A percentile compares a stretch with the other conserved stretches of the same genome.
phyloP scores from a whole-genome alignment of 768 basidiomycete genomes.

The Tylopilus vinaceipallidus region DNA sequence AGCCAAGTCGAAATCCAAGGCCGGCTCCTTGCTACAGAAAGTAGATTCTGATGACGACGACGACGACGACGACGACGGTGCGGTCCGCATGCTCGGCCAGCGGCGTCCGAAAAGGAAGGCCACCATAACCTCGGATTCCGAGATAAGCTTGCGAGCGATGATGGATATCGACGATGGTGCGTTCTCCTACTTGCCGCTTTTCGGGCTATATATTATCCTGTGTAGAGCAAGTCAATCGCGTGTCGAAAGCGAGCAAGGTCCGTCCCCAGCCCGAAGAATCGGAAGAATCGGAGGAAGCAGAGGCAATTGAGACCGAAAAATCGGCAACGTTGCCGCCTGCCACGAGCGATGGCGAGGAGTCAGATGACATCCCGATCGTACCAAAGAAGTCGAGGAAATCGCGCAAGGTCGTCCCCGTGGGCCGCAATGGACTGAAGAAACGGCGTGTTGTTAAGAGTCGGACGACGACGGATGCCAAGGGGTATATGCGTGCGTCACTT shows the following conservation, averaged over 20 bases:
- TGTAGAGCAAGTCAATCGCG: slow-evolving; percentile 27
- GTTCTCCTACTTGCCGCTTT: slow-evolving; percentile 23
- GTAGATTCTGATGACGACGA: slow-evolving; percentile 45
- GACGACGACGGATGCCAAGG: slow-evolving; percentile 56
- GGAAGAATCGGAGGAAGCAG: slow-evolving; percentile 25
- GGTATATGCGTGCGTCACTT: slow-evolving; percentile 61
- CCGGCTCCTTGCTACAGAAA: slow-evolving; percentile 37
- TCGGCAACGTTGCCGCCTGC: slow-evolving; percentile 28
- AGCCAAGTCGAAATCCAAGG: slow-evolving; percentile 8
- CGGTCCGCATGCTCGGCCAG: slow-evolving; percentile 20
- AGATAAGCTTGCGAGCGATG: slow-evolving; percentile 49
- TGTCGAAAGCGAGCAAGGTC: slow-evolving; percentile 16
- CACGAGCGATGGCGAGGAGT: slow-evolving; percentile 30
- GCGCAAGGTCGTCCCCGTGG: slow-evolving; percentile 70
- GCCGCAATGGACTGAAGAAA: slow-evolving; percentile 77
- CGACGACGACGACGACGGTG: slow-evolving; percentile 49
- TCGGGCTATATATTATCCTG: slow-evolving; percentile 13
- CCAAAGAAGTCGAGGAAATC: slow-evolving; percentile 39
- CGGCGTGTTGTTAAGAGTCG: slow-evolving; percentile 59
- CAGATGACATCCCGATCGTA: slow-evolving; percentile 29
- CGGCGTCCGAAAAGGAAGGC: slow-evolving; percentile 34
- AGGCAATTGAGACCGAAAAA: slow-evolving; percentile 31
- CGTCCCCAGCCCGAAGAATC: slow-evolving; percentile 23
- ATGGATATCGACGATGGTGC: slow-evolving; percentile 80
- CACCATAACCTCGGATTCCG: slow-evolving; percentile 42